Evolutionary conservation across 177 flowering plant species (phyloP).

Genomic region (Vitis hybrid): DNA sequence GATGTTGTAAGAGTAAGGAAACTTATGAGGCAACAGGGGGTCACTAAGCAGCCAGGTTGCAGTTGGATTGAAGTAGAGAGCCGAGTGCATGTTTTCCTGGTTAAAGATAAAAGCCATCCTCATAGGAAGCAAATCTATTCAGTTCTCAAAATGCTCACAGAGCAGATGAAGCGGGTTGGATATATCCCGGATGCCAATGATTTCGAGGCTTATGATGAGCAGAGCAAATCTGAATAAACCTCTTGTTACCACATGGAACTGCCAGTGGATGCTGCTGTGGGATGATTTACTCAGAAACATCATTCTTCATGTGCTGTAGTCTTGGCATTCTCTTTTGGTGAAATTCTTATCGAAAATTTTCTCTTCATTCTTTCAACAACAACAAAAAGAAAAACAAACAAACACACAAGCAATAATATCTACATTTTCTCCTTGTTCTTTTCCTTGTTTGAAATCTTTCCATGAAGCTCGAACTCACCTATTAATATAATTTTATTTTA

Average conservation of each 20-base stretch:
- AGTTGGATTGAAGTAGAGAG: slow-evolving; percentile 45
- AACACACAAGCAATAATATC: no score
- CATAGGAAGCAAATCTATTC: slow-evolving; percentile 27
- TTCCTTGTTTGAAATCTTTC: no score
- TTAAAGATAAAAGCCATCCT: slow-evolving; percentile 37
- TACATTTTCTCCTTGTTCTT: no score
- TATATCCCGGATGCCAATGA: slow-evolving; percentile 20
- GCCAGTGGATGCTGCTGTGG: background rate
- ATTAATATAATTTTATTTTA: no score
- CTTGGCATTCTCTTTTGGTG: no score
- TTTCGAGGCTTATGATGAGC: slow-evolving; percentile 8
- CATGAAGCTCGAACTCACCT: no score
- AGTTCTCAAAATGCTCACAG: slow-evolving; percentile 20
- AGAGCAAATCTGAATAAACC: background rate
- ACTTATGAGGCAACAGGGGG: slow-evolving; percentile 34
- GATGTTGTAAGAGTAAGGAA: slow-evolving; percentile 32
- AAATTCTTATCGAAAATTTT: no score
- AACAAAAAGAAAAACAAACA: no score
- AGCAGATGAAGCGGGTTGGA: slow-evolving; percentile 32
- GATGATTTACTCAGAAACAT: no score
- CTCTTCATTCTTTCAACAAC: no score
- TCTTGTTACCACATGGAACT: background rate
- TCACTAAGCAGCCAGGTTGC: slow-evolving; percentile 44
- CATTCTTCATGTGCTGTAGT: no score
- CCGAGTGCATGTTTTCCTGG: slow-evolving; percentile 37